Base-by-base conservation (phyloP, 352 stramenopile species). In the Phytopythium aichiense region DNA sequence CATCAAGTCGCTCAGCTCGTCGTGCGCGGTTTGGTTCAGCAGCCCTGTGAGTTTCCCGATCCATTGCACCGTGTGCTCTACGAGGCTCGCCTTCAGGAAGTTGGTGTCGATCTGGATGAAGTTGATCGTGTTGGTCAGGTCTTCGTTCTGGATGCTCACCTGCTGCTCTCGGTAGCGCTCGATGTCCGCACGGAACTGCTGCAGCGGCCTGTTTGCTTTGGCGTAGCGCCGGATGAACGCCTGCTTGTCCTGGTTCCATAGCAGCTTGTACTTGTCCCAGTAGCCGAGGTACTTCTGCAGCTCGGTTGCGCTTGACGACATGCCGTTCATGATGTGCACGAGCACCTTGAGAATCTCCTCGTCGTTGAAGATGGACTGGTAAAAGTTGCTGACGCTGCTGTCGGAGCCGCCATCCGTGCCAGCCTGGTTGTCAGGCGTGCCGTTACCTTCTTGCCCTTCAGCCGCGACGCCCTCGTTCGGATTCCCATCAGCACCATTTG, bases 301-400 rank as follows among this genome's bases (percentile, higher is more conserved):
- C 61, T 98, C 89, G 7, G 92, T 97, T 4, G 91, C 89, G 59
- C 86, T 97, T 0, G 89, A 93, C 2, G 84, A 94, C 91, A 98
- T 98, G 13, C 94, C 94, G 67, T 98, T 98, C 92, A 98, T 98
- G 58, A 98, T 97, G 55, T 97, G 87, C 2, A 98, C 91, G 8
- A 97, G 74, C 13, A 98, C 87, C 64, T 98, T 98, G 4, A 98
- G 70, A 40, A 97, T 98, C 59, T 98, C 95, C 69, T 98, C 89
- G 61, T 98, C 94, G 52, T 98, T 97, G 62, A 93, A 97, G 57
- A 98, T 97, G n/a, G 86, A 94, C 56, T 97, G 84, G 63, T 97
- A 98, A 56, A 97, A 98, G 37, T 87, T 92, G 68, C 75, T 92
- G 28, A 67, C 61, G 20, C 53, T 28, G 33, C 43, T 63, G 50